phyloP scores from a whole-genome alignment of 2,329 filamentous ascomycete genomes.

The Pseudogymnoascus verrucosus region DNA sequence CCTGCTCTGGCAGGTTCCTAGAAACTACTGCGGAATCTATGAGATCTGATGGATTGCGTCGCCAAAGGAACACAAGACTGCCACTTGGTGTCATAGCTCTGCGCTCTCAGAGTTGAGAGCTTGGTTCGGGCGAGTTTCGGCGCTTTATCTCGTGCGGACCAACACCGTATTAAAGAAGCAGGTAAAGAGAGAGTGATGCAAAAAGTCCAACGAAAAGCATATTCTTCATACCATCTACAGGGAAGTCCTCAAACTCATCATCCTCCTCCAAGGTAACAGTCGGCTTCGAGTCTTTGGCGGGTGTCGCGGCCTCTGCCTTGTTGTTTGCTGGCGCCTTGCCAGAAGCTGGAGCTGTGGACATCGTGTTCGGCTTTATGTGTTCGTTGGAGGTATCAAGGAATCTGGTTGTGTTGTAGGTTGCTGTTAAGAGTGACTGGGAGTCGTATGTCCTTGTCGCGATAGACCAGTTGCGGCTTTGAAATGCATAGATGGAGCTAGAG shows the following conservation, averaged over 20 bases:
- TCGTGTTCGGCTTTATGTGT: neutral
- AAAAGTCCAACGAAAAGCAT: neutral
- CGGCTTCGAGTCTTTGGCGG: conserved; percentile 33
- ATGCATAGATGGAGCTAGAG: conserved; percentile 8
- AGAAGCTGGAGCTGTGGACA: conserved; percentile 8
- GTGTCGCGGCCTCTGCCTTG: conserved; percentile 22
- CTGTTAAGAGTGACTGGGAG: neutral
- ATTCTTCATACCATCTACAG: conserved; percentile 68
- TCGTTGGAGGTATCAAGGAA: neutral
- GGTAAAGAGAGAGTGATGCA: neutral
- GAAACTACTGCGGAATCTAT: neutral
- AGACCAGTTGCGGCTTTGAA: conserved; percentile 4
- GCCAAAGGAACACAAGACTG: neutral
- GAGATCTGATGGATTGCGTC: neutral
- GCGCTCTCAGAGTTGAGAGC: neutral
- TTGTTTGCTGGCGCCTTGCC: neutral
- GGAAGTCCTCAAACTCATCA: conserved; percentile 98
- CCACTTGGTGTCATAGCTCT: neutral
- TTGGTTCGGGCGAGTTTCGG: neutral
- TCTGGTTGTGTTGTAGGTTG: neutral
- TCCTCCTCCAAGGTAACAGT: conserved; percentile 77
- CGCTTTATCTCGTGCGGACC: neutral
- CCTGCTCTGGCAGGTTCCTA: neutral
- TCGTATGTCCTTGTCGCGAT: conserved; percentile 1
- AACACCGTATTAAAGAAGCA: neutral